Evolutionary conservation across 2,329 filamentous ascomycete genomes (phyloP).

Genomic region (Phyllosticta citribraziliensis): DNA sequence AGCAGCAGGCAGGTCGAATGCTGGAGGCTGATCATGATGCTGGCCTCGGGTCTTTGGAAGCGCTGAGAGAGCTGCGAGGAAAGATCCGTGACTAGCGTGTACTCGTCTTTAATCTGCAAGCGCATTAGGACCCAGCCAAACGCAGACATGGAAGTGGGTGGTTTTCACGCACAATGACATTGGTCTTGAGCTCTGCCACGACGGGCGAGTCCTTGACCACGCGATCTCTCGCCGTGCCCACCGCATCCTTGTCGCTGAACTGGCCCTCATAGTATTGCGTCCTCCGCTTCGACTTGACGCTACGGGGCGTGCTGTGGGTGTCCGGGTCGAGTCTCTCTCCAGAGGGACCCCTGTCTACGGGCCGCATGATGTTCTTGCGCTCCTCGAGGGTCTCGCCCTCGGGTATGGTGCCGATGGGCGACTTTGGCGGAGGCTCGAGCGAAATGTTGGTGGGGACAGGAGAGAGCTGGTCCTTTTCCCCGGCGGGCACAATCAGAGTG

Average conservation of each 20-base stretch:
- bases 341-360: slow-evolving; percentile 16
- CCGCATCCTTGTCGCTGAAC: slow-evolving; percentile 27
- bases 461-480: slow-evolving; percentile 21
- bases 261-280: slow-evolving; percentile 29
- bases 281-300: slow-evolving; percentile 22
- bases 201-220: slow-evolving; percentile 37
- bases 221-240: slow-evolving; percentile 30
- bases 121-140: slow-evolving; percentile 13
- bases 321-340: slow-evolving; percentile 14
- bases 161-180: slow-evolving; percentile 38
- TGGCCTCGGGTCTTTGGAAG: slow-evolving; percentile 64
- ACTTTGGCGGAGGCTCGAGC: slow-evolving; percentile 24
- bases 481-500: slow-evolving; percentile 21
- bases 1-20: slow-evolving; percentile 68
- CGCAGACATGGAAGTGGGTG: not conserved
- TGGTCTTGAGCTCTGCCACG: slow-evolving; percentile 39
- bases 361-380: slow-evolving; percentile 13
- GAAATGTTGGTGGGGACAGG: slow-evolving; percentile 29
- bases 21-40: slow-evolving; percentile 65
- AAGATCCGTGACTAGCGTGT: slow-evolving; percentile 62
- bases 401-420: slow-evolving; percentile 15
- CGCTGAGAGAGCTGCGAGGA: slow-evolving; percentile 63
- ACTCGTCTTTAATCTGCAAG: slow-evolving; percentile 63
- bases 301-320: not conserved
- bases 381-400: slow-evolving; percentile 13